These are phyloP conservation scores for Stellera chamaejasme DNA, from an alignment of 345 rosid genomes.

Conservation along the genomic window DNA sequence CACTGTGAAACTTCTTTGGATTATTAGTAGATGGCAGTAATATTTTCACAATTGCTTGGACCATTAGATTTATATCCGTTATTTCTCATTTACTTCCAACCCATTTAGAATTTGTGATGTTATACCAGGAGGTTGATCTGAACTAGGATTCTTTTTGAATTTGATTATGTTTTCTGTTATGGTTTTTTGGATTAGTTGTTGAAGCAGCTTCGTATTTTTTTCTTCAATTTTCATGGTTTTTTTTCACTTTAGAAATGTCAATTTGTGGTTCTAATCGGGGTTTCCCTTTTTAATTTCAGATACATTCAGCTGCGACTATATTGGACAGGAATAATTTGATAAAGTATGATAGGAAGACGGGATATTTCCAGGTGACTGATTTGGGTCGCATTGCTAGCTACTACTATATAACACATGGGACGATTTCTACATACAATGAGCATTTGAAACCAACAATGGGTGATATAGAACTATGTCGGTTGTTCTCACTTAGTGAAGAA, in stretches of 20 bases:
- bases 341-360: constrained; percentile 87
- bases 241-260: too few species aligned
- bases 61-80: too few species aligned
- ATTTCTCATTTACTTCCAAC: too few species aligned
- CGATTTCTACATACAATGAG: constrained; percentile 84
- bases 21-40: too few species aligned
- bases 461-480: constrained; percentile 79
- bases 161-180: background rate
- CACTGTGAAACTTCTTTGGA: too few species aligned
- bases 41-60: too few species aligned
- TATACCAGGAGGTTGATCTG: too few species aligned
- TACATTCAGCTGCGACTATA: constrained; percentile 83
- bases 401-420: constrained; percentile 85
- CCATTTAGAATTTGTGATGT: too few species aligned
- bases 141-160: too few species aligned
- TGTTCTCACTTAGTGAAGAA: constrained; percentile 89
- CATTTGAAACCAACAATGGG: constrained; percentile 98
- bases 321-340: constrained; percentile 89
- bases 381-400: constrained; percentile 99
- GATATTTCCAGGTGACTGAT: constrained; percentile 96
- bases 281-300: constrained; percentile 31
- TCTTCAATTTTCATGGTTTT: background rate
- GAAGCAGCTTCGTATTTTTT: background rate
- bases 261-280: background rate
- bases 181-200: background rate